Conservation (phyloP, 208 protist species). For the Angomonas ambiguus region DNA sequence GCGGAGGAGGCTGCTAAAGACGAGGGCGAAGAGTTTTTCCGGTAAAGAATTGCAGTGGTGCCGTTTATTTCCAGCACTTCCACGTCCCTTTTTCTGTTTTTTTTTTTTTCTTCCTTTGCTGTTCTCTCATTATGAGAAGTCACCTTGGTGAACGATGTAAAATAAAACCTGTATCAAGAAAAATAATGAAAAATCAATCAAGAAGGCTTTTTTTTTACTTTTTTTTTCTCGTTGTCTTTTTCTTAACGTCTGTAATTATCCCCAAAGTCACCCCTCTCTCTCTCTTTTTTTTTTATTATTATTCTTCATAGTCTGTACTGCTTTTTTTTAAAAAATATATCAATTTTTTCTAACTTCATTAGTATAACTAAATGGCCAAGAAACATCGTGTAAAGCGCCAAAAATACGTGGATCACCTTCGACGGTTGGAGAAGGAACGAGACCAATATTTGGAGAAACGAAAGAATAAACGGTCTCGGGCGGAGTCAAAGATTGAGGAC, state of each 20-base stretch:
- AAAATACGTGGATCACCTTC: conserved; percentile 77
- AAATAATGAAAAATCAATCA: neutral
- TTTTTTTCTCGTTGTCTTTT: conserved; percentile 8
- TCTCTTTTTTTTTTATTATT: neutral
- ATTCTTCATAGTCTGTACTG: no score
- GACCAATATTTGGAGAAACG: conserved; percentile 74
- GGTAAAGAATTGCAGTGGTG: conserved; percentile 3
- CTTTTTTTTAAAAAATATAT: conserved; percentile 1
- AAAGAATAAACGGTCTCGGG: conserved; percentile 60
- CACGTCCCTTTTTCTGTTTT: neutral
- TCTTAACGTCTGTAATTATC: conserved; percentile 14
- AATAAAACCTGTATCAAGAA: neutral
- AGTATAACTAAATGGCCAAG: conserved; percentile 85
- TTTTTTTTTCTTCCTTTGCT: neutral
- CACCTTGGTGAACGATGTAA: neutral
- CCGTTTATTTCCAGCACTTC: neutral
- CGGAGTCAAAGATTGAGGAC: conserved; percentile 38
- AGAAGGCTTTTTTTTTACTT: neutral
- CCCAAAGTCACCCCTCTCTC: neutral
- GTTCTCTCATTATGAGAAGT: no score
- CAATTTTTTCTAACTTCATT: conserved; percentile 5
- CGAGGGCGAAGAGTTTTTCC: conserved; percentile 49
- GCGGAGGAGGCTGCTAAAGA: conserved; percentile 24
- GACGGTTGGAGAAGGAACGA: conserved; percentile 60
- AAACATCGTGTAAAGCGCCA: conserved; percentile 86